phyloP scores from a whole-genome alignment of 495 filamentous ascomycete genomes.

The Hypoxylon fragiforme region DNA sequence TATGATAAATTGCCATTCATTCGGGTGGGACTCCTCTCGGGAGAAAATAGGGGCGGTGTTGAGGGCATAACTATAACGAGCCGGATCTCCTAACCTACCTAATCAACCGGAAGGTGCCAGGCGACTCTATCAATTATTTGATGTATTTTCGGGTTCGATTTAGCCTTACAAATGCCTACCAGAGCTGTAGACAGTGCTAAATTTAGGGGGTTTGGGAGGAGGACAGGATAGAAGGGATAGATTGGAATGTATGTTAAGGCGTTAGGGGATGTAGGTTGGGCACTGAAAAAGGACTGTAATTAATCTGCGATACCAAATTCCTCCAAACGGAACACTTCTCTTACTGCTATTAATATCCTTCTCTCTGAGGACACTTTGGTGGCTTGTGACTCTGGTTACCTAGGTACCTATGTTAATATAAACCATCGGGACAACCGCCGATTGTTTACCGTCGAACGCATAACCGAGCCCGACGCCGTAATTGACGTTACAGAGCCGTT shows the following conservation, averaged over 20 bases:
- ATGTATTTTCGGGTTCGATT: no score
- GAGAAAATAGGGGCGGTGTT: no score
- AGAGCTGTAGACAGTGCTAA: no score
- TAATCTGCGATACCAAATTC: background rate
- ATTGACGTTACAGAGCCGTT: slow-evolving; percentile 2
- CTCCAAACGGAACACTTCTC: background rate
- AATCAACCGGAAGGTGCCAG: background rate
- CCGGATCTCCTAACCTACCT: no score
- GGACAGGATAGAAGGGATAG: background rate
- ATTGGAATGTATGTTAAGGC: background rate
- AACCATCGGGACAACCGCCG: background rate
- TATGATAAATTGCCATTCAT: no score
- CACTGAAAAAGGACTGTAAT: background rate
- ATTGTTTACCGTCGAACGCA: slow-evolving; percentile 9
- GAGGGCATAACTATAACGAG: no score
- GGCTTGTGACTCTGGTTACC: background rate
- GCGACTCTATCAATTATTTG: background rate
- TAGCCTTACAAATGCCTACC: background rate
- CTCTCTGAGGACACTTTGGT: background rate
- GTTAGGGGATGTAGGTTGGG: background rate
- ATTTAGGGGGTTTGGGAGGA: no score
- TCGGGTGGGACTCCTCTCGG: no score
- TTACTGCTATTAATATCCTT: background rate
- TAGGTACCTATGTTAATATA: background rate
- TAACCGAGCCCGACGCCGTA: slow-evolving; percentile 11